Base-by-base conservation (phyloP, 2,329 filamentous ascomycete genomes). In the Colletotrichum ledebouriae region DNA sequence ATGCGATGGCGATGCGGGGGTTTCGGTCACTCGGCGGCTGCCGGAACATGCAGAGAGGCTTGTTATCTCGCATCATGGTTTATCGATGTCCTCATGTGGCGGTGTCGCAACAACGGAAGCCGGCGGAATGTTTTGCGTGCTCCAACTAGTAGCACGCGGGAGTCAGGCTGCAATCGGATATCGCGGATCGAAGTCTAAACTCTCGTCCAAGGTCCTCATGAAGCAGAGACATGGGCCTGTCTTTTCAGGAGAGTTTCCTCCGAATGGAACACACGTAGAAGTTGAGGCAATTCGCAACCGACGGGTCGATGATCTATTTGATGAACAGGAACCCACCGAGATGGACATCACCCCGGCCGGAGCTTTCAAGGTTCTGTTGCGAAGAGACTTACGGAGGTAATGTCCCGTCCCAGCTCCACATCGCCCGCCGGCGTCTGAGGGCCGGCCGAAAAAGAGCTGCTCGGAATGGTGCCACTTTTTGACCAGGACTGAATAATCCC, bases 201-300 rank as follows among this genome's bases (percentile, higher is more conserved):
- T 15, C 22, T 57, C 29, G n/a, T 47, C 25, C 17, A 56, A 11
- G n/a, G 25, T 46, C 39, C 47, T 33, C 17, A 6, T 15, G 33
- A 62, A 20, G 1, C 11, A 7, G 4, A 53, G n/a, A n/a, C 1
- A 20, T 33, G 47, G 34, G 7, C 33, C 34, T 34, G 41, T 9
- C n/a, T 12, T 13, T 17, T 15, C 11, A 46, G 65, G 65, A 65
- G 65, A n/a, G 20, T 55, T 55, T 33, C 47, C 61, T 68, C 65
- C 65, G 61, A 15, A 12, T 37, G 47, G 42, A 50, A 50, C 34
- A 13, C 17, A 39, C 39, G 17, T 2, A 42, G 20, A 59, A 15
- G 39, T 25, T 47, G 61, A 59, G 34, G 55, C 65, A 53, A 65
- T 65, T 29, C 55, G 61, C 59, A 47, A 68, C 52, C 25, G 34